These are phyloP conservation scores for Trichoderma virens DNA, from an alignment of 495 filamentous ascomycete species.

Conservation along the genomic window DNA sequence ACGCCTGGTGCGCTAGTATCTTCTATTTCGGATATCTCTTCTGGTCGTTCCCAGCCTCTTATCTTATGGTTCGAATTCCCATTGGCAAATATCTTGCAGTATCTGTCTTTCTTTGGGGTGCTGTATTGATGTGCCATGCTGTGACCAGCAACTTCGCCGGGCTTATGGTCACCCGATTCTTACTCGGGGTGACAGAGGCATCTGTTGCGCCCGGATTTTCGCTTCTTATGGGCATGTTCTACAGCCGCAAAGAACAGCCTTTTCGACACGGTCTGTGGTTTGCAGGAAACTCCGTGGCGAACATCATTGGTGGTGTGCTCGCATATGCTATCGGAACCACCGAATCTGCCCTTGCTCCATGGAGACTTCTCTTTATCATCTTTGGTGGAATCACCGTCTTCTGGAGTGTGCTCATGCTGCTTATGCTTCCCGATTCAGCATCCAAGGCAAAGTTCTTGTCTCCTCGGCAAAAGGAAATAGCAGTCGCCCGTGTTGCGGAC, in stretches of 20 bases:
- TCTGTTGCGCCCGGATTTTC: slow-evolving; percentile 35
- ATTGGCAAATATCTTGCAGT: background rate
- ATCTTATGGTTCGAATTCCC: background rate
- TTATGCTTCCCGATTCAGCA: slow-evolving; percentile 25
- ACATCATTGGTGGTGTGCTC: slow-evolving; percentile 24
- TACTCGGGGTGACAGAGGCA: slow-evolving; percentile 48
- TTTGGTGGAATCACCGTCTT: slow-evolving; percentile 24
- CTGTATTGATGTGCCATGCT: slow-evolving; percentile 43
- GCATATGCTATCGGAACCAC: slow-evolving; percentile 39
- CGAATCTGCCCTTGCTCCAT: slow-evolving; percentile 24
- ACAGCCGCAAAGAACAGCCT: slow-evolving; percentile 28
- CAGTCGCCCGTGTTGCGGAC: slow-evolving; percentile 26
- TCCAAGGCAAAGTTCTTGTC: slow-evolving; percentile 22
- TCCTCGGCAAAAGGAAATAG: slow-evolving; percentile 20
- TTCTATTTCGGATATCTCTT: background rate
- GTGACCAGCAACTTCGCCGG: slow-evolving; percentile 60
- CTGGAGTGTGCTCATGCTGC: slow-evolving; percentile 20
- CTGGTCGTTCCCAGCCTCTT: background rate
- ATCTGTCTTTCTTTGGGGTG: slow-evolving; percentile 13
- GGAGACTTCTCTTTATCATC: slow-evolving; percentile 31
- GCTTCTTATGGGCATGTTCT: slow-evolving; percentile 28
- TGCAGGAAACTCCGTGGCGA: slow-evolving; percentile 25
- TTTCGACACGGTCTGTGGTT: slow-evolving; percentile 33
- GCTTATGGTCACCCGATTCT: slow-evolving; percentile 53
- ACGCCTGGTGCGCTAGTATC: background rate